Evolutionary conservation across 2,329 filamentous ascomycete species (phyloP).

Genomic region (Talaromyces sp.): DNA sequence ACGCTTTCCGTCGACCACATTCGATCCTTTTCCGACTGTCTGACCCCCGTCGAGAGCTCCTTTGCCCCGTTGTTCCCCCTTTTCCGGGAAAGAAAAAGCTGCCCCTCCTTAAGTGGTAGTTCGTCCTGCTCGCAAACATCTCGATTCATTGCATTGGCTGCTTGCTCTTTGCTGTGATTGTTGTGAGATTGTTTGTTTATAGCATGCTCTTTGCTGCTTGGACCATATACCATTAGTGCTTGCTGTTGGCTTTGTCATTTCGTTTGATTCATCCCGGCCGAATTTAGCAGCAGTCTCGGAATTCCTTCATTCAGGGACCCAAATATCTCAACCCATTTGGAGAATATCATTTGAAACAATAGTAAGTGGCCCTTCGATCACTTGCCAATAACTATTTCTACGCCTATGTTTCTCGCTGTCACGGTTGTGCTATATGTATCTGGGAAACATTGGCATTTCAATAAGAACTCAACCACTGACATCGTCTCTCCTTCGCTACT

Average conservation of each 20-base stretch:
- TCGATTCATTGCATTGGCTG: neutral
- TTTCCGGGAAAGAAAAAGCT: constrained; percentile 12
- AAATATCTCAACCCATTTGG: constrained; percentile 8
- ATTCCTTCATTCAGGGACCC: constrained; percentile 8
- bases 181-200: neutral
- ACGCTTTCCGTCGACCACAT: constrained; percentile 18
- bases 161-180: neutral
- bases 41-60: constrained; percentile 8
- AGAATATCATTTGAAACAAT: constrained; percentile 13
- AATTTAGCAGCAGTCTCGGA: constrained; percentile 5
- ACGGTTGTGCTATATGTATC: neutral
- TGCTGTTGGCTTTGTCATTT: constrained; percentile 18
- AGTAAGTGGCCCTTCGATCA: constrained; percentile 8
- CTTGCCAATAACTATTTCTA: neutral
- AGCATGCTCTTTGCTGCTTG: constrained; percentile 6
- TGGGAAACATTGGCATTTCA: neutral
- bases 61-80: constrained; percentile 19
- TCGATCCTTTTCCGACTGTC: constrained; percentile 23
- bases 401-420: neutral
- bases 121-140: neutral
- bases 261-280: constrained; percentile 9
- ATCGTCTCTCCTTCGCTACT: neutral
- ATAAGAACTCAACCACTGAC: neutral
- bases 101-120: constrained; percentile 15
- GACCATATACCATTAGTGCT: constrained; percentile 8